Conservation (phyloP, 2,329 filamentous ascomycete species). For the Sporothrix brasiliensis region DNA sequence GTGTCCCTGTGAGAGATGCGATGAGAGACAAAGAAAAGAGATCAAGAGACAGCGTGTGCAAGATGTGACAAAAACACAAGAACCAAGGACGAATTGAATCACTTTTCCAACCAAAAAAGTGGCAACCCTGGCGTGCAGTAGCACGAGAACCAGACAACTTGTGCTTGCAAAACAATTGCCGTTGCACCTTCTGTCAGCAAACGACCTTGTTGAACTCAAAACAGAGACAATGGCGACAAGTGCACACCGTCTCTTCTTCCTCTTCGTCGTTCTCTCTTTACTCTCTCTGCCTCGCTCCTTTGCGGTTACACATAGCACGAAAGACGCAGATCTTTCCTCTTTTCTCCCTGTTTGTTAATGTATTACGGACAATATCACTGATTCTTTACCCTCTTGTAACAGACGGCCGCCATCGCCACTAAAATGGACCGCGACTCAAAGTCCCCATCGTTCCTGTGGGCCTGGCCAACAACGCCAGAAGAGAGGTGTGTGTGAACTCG, state of each 20-base stretch:
- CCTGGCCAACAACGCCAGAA: not conserved
- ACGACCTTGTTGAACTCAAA: not conserved
- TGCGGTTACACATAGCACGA: constrained; percentile 9
- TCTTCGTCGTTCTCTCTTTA: not conserved
- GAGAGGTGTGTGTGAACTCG: constrained; percentile 14
- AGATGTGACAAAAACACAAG: not conserved
- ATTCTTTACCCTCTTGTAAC: constrained; percentile 46
- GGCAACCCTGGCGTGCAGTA: constrained; percentile 11
- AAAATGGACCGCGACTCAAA: constrained; percentile 25
- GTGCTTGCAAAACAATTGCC: not conserved
- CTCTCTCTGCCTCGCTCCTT: constrained; percentile 9
- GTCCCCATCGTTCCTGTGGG: not conserved
- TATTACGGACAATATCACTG: constrained; percentile 43
- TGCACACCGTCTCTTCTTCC: not conserved
- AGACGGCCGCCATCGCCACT: constrained; percentile 48
- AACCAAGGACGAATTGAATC: not conserved
- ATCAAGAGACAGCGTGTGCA: not conserved
- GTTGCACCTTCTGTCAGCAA: not conserved
- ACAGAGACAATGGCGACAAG: not conserved
- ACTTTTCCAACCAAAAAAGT: constrained; percentile 2
- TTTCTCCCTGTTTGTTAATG: constrained; percentile 15
- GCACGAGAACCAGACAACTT: not conserved
- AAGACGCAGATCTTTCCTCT: constrained; percentile 28
- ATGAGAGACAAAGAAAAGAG: not conserved
- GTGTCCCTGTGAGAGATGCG: constrained; percentile 6